Conservation (phyloP, 805 yeast species). For the Saccharomycopsis fermentans region DNA sequence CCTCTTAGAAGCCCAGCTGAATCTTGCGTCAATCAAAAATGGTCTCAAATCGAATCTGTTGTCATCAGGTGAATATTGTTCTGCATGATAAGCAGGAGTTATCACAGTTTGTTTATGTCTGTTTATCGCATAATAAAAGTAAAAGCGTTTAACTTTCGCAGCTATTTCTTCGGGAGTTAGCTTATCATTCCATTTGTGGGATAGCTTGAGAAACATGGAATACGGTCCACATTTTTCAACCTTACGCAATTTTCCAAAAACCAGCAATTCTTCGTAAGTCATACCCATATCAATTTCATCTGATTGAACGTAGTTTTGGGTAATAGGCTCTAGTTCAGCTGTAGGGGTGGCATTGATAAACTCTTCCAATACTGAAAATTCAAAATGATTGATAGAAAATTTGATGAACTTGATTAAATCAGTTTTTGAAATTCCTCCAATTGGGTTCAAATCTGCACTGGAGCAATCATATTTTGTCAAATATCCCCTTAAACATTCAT, state of each 20-base stretch:
- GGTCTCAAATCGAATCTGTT: constrained; percentile 94
- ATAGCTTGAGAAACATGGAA: constrained; percentile 81
- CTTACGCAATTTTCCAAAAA: constrained; percentile 85
- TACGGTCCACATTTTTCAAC: constrained; percentile 94
- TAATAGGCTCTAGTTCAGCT: constrained; percentile 95
- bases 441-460: constrained; percentile 94
- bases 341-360: constrained; percentile 93
- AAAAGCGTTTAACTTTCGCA: constrained; percentile 84
- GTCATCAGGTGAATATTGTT: constrained; percentile 96
- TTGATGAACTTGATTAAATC: constrained; percentile 80
- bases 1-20: constrained; percentile 81
- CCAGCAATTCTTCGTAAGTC: constrained; percentile 87
- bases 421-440: constrained; percentile 96
- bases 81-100: constrained; percentile 97
- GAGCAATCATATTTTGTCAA: constrained; percentile 96
- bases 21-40: constrained; percentile 83
- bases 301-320: constrained; percentile 83
- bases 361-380: constrained; percentile 65
- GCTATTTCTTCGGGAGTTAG: constrained; percentile 80
- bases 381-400: constrained; percentile 61
- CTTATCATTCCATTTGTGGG: constrained; percentile 87
- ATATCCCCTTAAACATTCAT: constrained; percentile 92
- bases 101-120: constrained; percentile 96
- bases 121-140: constrained; percentile 88
- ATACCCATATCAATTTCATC: constrained; percentile 98